phyloP scores from a whole-genome alignment of 2,329 filamentous ascomycete genomes.

The Myriosclerotinia curreyana region DNA sequence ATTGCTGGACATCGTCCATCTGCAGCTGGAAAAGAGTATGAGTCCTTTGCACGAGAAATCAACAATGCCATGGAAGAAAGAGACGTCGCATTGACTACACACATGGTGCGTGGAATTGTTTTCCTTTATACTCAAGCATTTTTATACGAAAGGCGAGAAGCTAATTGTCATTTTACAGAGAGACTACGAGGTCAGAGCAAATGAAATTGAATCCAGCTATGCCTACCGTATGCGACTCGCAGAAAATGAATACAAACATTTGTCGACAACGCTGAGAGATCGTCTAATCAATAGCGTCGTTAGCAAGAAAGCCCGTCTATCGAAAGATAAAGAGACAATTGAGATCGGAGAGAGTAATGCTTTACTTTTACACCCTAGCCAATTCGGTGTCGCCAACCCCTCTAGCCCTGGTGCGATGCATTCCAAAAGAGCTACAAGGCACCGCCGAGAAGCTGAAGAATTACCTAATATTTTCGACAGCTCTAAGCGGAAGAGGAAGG shows the following conservation, averaged over 20 bases:
- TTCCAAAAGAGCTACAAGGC: constrained; percentile 59
- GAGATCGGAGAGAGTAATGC: constrained; percentile 66
- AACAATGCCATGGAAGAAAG: constrained; percentile 85
- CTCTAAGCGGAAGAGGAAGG: constrained; percentile 62
- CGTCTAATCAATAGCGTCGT: constrained; percentile 65
- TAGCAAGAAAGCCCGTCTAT: constrained; percentile 61
- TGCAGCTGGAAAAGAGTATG: constrained; percentile 80
- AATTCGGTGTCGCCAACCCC: constrained; percentile 64
- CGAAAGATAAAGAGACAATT: constrained; percentile 64
- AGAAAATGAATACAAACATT: constrained; percentile 57
- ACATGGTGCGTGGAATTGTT: constrained; percentile 62
- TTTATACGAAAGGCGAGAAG: background rate
- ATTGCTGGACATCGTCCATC: constrained; percentile 41
- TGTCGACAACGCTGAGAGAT: constrained; percentile 60
- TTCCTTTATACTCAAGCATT: background rate
- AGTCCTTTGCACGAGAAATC: constrained; percentile 79
- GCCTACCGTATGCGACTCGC: constrained; percentile 62
- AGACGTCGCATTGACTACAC: constrained; percentile 76
- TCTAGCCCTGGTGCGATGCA: constrained; percentile 61
- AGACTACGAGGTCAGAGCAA: constrained; percentile 60
- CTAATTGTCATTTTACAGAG: constrained; percentile 44
- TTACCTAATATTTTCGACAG: constrained; percentile 52
- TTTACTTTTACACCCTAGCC: constrained; percentile 63
- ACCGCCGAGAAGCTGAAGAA: constrained; percentile 59
- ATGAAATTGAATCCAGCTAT: constrained; percentile 57